phyloP scores from a whole-genome alignment of 2,329 filamentous ascomycete species.

The Monilinia laxa region DNA sequence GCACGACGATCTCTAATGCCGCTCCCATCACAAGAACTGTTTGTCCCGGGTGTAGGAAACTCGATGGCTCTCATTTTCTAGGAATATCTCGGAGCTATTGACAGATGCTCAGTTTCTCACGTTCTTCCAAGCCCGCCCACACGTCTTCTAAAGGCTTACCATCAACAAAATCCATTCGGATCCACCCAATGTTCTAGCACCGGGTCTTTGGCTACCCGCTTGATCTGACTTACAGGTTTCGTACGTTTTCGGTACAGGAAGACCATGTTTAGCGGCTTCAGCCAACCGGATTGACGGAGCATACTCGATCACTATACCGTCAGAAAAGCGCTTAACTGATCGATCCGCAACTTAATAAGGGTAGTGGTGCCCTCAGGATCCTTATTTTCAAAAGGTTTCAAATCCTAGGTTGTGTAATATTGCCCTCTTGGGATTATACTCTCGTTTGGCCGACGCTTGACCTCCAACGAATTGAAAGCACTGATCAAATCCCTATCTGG shows the following conservation, averaged over 20 bases:
- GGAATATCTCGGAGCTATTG: conserved; percentile 22
- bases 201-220: not conserved
- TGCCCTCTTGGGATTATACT: not conserved
- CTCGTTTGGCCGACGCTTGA: not conserved
- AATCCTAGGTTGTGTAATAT: not conserved
- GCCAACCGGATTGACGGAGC: conserved; percentile 37
- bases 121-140: conserved; percentile 13
- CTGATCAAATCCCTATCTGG: not conserved
- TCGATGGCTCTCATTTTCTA: conserved; percentile 20
- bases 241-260: conserved; percentile 48
- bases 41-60: conserved; percentile 3
- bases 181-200: not conserved
- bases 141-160: conserved; percentile 22
- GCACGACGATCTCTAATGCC: conserved; percentile 13
- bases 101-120: conserved; percentile 13
- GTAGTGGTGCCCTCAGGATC: not conserved
- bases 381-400: too few species aligned
- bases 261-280: conserved; percentile 43
- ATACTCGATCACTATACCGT: conserved; percentile 12
- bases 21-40: conserved; percentile 21
- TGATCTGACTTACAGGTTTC: not conserved
- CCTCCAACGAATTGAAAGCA: not conserved
- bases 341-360: not conserved
- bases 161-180: conserved; percentile 24
- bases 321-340: not conserved